These are phyloP conservation scores for Phytophthora litchii DNA, from an alignment of 352 stramenopile genomes.

Conservation along the genomic window DNA sequence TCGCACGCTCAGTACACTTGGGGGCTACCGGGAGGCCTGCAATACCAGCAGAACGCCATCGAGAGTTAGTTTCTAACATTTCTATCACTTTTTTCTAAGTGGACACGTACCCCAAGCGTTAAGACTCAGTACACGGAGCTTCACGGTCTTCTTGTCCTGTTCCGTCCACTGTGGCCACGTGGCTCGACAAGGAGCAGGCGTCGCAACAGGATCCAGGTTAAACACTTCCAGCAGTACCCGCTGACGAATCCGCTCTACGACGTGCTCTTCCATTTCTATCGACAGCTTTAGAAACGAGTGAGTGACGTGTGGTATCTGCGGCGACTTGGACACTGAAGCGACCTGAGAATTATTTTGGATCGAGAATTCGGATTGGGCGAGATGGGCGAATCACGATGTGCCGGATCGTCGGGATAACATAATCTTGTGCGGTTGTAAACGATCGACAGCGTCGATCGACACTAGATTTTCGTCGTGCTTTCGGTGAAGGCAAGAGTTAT, in stretches of 20 bases:
- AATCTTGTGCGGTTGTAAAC: too few relatives aligned
- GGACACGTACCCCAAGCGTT: conserved; percentile 65
- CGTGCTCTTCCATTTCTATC: conserved; percentile 21
- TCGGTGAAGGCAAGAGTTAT: too few relatives aligned
- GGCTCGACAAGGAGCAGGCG: conserved; percentile 41
- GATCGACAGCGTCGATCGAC: too few relatives aligned
- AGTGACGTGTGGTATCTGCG: too few relatives aligned
- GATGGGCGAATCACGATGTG: too few relatives aligned
- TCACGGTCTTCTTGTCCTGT: conserved; percentile 22
- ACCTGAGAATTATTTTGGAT: too few relatives aligned
- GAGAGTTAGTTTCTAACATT: conserved; percentile 5
- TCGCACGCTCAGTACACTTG: conserved; percentile 63
- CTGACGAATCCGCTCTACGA: conserved; percentile 40
- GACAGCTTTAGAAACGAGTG: conserved; percentile 6
- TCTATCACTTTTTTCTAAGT: conserved; percentile 11
- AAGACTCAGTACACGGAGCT: conserved; percentile 67
- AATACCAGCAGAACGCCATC: not conserved
- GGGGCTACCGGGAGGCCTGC: conserved; percentile 66
- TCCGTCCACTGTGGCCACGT: conserved; percentile 33
- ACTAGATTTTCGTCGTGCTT: too few relatives aligned
- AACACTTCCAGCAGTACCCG: conserved; percentile 63
- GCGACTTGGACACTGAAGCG: too few relatives aligned
- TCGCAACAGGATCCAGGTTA: conserved; percentile 52
- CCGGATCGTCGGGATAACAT: too few relatives aligned
- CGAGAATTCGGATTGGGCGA: too few relatives aligned